Percentiles rank a stretch among this genome's conserved stretches.
Evolutionary conservation across 129 eudicot genomes (phyloP).

Genomic region (Artemisia annua): DNA sequence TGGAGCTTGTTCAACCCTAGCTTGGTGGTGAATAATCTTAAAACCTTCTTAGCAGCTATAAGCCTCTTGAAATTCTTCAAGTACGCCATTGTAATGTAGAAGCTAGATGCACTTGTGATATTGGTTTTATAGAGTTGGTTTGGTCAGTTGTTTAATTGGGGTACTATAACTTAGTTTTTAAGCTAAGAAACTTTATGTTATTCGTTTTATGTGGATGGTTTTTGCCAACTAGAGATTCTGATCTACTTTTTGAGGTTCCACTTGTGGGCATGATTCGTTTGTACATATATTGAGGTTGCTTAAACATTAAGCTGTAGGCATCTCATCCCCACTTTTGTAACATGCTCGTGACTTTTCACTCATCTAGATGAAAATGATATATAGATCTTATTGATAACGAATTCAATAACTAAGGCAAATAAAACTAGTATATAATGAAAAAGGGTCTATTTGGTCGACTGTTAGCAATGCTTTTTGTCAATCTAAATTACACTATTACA

Average conservation of each 20-base stretch:
- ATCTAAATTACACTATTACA: too few species aligned
- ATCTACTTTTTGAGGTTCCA: conserved; percentile 31
- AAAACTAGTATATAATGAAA: not conserved
- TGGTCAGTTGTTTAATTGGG: not conserved
- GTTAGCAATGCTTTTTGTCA: too few species aligned
- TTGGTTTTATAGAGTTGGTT: conserved; percentile 20
- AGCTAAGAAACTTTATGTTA: conserved; percentile 38
- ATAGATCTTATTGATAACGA: not conserved
- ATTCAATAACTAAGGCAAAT: not conserved
- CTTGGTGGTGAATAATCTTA: conserved; percentile 51
- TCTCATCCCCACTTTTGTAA: not conserved
- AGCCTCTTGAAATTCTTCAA: conserved; percentile 53
- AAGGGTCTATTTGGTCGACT: too few species aligned
- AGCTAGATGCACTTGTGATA: conserved; percentile 8
- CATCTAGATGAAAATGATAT: not conserved
- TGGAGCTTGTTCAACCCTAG: conserved; percentile 49
- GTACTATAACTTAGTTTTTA: conserved; percentile 36
- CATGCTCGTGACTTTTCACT: not conserved
- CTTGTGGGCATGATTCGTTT: conserved; percentile 30
- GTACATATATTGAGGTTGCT: conserved; percentile 38
- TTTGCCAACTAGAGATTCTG: conserved; percentile 28
- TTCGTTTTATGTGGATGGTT: conserved; percentile 32
- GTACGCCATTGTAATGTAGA: conserved; percentile 45
- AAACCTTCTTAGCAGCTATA: conserved; percentile 39
- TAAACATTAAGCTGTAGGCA: conserved; percentile 31